These are phyloP conservation scores for Tolypocladium sp. DNA, from an alignment of 2,329 filamentous ascomycete species.

Conservation along the genomic window DNA sequence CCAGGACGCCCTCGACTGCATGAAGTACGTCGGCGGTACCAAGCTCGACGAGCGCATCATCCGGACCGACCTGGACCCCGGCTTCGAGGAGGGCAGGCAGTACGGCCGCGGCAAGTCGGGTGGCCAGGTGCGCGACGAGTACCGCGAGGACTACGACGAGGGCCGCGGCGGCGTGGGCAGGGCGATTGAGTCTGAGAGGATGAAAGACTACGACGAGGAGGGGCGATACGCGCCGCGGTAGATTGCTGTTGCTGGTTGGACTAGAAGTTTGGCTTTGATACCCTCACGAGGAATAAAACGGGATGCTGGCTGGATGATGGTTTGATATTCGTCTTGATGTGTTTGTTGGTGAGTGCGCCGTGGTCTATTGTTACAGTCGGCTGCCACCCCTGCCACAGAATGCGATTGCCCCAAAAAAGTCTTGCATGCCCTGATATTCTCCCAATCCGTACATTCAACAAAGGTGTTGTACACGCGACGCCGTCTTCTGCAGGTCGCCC, in stretches of 20 bases:
- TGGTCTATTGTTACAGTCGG: constrained; percentile 14
- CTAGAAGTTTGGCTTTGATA: constrained; percentile 12
- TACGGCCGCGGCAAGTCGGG: constrained; percentile 94
- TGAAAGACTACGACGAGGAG: constrained; percentile 31
- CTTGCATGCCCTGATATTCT: constrained; percentile 1
- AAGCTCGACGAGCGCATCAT: constrained; percentile 98
- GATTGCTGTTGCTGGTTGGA: not conserved
- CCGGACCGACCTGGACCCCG: constrained; percentile 87
- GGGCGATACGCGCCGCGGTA: constrained; percentile 10
- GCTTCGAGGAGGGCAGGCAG: constrained; percentile 91
- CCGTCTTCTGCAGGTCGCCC: not conserved
- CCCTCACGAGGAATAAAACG: constrained; percentile 9
- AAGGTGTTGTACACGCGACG: constrained; percentile 19
- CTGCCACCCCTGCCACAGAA: not conserved
- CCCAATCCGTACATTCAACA: constrained; percentile 8
- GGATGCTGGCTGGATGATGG: not conserved
- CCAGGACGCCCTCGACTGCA: constrained; percentile 90
- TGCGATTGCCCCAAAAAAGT: not conserved
- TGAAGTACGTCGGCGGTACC: constrained; percentile 97
- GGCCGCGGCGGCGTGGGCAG: constrained; percentile 84
- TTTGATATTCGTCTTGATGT: constrained; percentile 1
- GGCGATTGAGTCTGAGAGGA: constrained; percentile 51
- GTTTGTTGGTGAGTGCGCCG: not conserved
- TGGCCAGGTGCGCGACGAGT: constrained; percentile 95
- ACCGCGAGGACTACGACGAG: constrained; percentile 93